Evolutionary conservation across 2,329 filamentous ascomycete genomes (phyloP), one percentile per base, ranked within the genome.

Genomic region (Exophiala bonariae): DNA sequence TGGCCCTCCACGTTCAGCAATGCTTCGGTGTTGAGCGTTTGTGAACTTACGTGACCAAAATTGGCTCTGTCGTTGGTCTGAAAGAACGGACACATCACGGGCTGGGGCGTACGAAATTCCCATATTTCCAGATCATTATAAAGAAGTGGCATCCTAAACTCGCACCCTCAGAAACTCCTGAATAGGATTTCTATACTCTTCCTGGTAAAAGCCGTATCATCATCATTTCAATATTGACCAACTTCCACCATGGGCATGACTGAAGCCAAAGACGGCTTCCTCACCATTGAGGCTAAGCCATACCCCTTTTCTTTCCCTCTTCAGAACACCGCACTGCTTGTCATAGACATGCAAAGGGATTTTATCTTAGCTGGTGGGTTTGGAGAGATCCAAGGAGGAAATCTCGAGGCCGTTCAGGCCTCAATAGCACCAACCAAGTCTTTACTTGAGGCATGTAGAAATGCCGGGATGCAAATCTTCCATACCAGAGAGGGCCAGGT

Each of bases 241-340:
- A 26, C 6, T 26, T 26, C n/a, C 23, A 32, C 13, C 11, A 53
- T 53, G 50, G 59, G 56, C 18, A 26, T 26, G 23, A 6, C 23
- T 19, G 62, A 64, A 36, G 52, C 65, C 5, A 63, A 65, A 9
- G 63, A 68, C 4, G 90, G 90, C 53, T 91, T 89, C 72, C 89
- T 99, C 63, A 90, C 97, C 62, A 81, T 97, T 57, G 93, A 99
- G 41, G 65, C 60, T 30, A 66, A 69, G 49, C 77, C 77, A 10
- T 79, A 79, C 59, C 61, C 67, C 2, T 79, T 73, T 58, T 65
- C 62, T 3, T 79, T 79, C 48, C 66, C 69, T 14, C 62, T 67
- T 18, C 63, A 67, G 20, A 68, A 70, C 7, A 77, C 75, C 1
- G 75, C 75, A 7, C 59, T 78, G 17, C 60, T 78, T 39, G 66